Base-by-base conservation (phyloP, 2,329 filamentous ascomycete species). In the Erysiphe pisi region DNA sequence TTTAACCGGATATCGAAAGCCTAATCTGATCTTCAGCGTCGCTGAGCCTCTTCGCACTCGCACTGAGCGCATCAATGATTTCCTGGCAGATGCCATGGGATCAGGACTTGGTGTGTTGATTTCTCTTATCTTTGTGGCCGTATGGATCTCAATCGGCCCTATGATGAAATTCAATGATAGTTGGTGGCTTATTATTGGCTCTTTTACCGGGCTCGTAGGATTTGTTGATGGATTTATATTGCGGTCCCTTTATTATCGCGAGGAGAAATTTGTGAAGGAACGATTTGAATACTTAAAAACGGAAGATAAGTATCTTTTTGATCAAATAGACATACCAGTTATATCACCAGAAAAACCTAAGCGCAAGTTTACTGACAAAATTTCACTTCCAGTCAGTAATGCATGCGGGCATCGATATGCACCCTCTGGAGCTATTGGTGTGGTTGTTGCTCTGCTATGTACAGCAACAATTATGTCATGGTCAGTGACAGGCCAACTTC, bases 121-220 rank as follows among this genome's bases (percentile, higher is more conserved):
- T 68, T 82, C 84, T 6, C 58, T 83, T 4, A 63, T 81, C 9
- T 83, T 84, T 25, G 79, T 83, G 31, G 78, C 81, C 20, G 80
- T 80, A 2, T 85, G 84, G 84, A 75, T 83, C 14, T 79, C 81
- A 7, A 80, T 84, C 12, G 84, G 84, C 0, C 82, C 82, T 4
- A 68, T 81, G 4, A 81, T 85, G 77, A 68, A 81, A 2, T 85
- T 84, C 78, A 81, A 83, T 77, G 80, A 81, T 77, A 85, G 84
- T 79, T 86, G 84, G 84, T 85, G 83, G 83, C 82, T 85, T 0
- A 81, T 85, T 22, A 85, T 85, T 73, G 84, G 84, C 18, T 85
- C 84, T 0, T 86, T 85, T 78, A 84, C 84, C 0, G 84, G 84
- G 1, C 81, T 86, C 7, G 81, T 85, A 70, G 84, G 84, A 1